phyloP scores from a whole-genome alignment of 768 basidiomycete genomes.

The Dentipellis sp. region DNA sequence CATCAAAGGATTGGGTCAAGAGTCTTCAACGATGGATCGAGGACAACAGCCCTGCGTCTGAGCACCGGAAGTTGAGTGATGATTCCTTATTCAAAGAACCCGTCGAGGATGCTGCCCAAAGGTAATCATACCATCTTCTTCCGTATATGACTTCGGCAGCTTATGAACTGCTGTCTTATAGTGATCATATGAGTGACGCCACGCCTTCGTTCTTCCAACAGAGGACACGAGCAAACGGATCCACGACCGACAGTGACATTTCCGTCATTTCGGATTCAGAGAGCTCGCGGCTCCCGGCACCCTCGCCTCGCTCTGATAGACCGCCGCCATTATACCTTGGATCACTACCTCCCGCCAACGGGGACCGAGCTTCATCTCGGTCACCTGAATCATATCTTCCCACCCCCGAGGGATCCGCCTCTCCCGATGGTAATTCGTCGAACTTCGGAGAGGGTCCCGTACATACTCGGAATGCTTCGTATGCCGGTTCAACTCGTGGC shows the following conservation, averaged over 20 bases:
- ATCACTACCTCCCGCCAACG: conserved; percentile 28
- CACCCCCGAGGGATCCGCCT: conserved; percentile 47
- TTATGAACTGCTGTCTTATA: neutral
- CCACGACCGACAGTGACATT: conserved; percentile 21
- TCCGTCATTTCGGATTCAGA: conserved; percentile 35
- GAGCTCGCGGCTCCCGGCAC: neutral
- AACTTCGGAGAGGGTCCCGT: conserved; percentile 9
- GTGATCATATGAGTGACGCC: neutral
- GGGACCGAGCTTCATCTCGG: conserved; percentile 28
- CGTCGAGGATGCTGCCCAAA: conserved; percentile 31
- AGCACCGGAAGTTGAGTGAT: conserved; percentile 29
- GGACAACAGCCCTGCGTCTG: conserved; percentile 28
- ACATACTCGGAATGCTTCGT: conserved; percentile 45
- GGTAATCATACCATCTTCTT: conserved; percentile 26
- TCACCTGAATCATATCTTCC: conserved; percentile 48
- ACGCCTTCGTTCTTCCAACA: conserved; percentile 32
- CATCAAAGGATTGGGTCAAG: conserved; percentile 65
- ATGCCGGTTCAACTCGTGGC: conserved; percentile 29
- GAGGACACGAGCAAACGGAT: neutral
- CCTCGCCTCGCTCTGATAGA: conserved; percentile 23
- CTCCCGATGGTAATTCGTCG: conserved; percentile 25
- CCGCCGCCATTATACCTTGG: conserved; percentile 43
- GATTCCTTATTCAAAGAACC: conserved; percentile 44
- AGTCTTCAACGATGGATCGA: conserved; percentile 72
- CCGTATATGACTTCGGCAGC: neutral